Base-by-base conservation (phyloP, 2,329 filamentous ascomycete species). In the Aspergillus sp. region DNA sequence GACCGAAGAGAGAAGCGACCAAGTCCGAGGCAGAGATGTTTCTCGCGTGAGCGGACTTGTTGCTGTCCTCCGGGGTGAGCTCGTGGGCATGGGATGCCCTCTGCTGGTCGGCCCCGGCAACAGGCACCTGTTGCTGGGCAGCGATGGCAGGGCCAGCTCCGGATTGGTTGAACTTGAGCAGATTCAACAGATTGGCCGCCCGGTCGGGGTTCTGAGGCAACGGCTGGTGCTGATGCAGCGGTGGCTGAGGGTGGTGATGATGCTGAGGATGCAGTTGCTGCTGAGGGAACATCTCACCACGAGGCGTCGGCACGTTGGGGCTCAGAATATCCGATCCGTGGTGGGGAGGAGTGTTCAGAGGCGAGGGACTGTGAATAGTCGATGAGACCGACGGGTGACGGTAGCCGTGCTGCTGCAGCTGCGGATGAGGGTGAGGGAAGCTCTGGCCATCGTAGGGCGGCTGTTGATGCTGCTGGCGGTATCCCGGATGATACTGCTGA, bases 131-230 rank as follows among this genome's bases (percentile, higher is more conserved):
- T 52, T 75, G 74, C 57, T 73, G 72, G 31, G 68, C 55, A 55
- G 65, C 58, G 22, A 42, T 16, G 14, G 36, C 54, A 70, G 64
- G 56, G 69, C 24, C 16, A 57, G 66, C 32, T 76, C 63, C 45
- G 80, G 75, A 42, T 65, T 84, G 80, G 62, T 83, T 87, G 75
- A 87, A 89, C 73, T 87, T 87, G 63, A 90, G 80, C 61, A 90
- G 74, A 68, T 84, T 89, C 60, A 90, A 80, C 64, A 90, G 73
- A 67, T 84, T 85, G 63, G 81, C 80, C 16, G 84, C 83, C 61
- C 82, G 80, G 58, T 81, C 80, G 53, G 76, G 72, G 60, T 78
- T 80, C 49, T 69, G 65, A 22, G 71, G 65, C 63, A 75, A 67
- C 66, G 73, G 59, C 71, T 73, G 69, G 73, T 76, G 58, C 71